Base-by-base conservation (phyloP, 139 green algal species). In the Micractinium conductrix region DNA sequence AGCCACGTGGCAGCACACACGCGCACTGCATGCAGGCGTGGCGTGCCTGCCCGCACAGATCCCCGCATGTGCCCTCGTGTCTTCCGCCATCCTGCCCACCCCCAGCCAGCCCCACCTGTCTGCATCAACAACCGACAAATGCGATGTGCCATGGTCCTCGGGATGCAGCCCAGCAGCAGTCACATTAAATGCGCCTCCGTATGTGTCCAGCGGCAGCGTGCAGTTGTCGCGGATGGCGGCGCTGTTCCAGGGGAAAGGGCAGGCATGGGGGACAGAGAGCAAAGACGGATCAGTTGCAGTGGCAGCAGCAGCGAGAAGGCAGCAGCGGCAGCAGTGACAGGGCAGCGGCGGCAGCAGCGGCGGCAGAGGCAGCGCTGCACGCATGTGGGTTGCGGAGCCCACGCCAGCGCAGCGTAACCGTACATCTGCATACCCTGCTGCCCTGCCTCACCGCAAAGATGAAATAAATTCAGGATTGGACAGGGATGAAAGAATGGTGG, bases 131-230 rank as follows among this genome's bases (percentile, higher is more conserved):
- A 98, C 82, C 40, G 53, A 89, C 17, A 97, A 78, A 80, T 98
- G 95, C 30, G 63, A 90, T 9, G 95, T 98, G 73, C 95, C 95
- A 60, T 94, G 85, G 68, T 98, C 95, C 14, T 93, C 85, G 0
- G 87, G 84, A 12, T 60, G 76, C 33, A 83, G 2, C 0, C 87
- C 87, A 1, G 24, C 85, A 60, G 33, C 28, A 4, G 58, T 33
- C 12, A 87, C 53, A 81, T 94, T 93, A 87, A 88, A 96, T 28
- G 71, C 53, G 19, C 93, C 94, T 16, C 94, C 94, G 58, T 97
- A 97, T 0, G 35, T 26, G 1, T 35, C 68, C 16, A 78, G 26
- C 24, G 84, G 70, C 60, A 89, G 78, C 24, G 80, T 69, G 22
- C 26, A 24, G 75, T 87, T 53, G 44, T 89, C 69, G 28, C 30